phyloP scores from a whole-genome alignment of 345 rosid genomes.

The Dimocarpus longan region DNA sequence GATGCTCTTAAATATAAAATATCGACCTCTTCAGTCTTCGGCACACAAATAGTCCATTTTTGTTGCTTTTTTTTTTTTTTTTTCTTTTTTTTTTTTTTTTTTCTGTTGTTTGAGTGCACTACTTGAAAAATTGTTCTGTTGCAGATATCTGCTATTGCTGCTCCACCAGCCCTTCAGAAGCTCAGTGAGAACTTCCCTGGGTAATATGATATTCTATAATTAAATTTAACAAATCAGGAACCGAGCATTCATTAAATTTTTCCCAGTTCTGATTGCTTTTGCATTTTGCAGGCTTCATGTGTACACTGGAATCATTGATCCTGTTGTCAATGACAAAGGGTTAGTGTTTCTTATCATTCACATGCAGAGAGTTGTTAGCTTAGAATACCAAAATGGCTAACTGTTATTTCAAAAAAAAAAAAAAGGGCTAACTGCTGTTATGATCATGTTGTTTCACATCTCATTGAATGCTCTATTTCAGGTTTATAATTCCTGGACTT shows the following conservation, averaged over 20 bases:
- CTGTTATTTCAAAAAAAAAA: neutral
- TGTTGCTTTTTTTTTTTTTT: no score
- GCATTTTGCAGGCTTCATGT: constrained; percentile 75
- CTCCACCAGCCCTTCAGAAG: constrained; percentile 92
- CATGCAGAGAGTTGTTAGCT: neutral
- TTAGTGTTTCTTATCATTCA: constrained; percentile 27
- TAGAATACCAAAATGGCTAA: neutral
- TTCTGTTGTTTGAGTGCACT: neutral
- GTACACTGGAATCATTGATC: constrained; percentile 89
- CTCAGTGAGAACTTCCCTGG: constrained; percentile 94
- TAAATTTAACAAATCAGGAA: neutral
- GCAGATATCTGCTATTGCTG: constrained; percentile 91
- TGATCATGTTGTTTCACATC: neutral
- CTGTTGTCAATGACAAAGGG: constrained; percentile 83
- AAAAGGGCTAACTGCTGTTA: neutral
- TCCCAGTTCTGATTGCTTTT: constrained; percentile 10
- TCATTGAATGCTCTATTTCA: constrained; percentile 24
- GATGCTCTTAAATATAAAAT: neutral
- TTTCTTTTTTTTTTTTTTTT: no score
- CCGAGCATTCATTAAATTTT: neutral
- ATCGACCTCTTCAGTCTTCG: neutral
- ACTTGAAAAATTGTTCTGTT: constrained; percentile 18
- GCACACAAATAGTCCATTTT: neutral
- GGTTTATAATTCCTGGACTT: constrained; percentile 91
- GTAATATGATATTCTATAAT: constrained; percentile 38